Evolutionary conservation across 306 rosid genomes (phyloP), one percentile per base, ranked within the genome.

Genomic region (Psophocarpus tetragonolobus): DNA sequence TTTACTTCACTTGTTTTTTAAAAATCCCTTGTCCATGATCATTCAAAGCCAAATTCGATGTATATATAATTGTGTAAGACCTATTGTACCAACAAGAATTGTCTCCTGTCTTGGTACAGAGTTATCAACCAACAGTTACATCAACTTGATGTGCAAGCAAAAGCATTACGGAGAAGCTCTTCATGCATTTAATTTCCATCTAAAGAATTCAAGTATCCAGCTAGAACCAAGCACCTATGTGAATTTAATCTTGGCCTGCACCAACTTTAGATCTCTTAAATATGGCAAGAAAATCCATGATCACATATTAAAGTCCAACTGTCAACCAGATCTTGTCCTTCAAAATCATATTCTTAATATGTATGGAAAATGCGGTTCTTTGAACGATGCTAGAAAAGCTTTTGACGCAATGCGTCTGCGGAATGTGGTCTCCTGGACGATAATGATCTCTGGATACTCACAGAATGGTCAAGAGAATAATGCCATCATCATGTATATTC

Each of bases 341-440:
- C 79, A 85, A 65, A 93, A 91, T 81, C 94, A 88, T 74, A 74
- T 93, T 65, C 79, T 89, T 45, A 89, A 84, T 69, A 89, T 89
- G 97, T 89, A 89, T 66, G 90, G 92, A 54, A 93, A 89, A 82
- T 93, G 96, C 62, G 91, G 92, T 76, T 93, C 96, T 18, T 53
- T 82, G 80, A 82, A 68, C 45, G 94, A 93, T 77, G 96, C 93
- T 36, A 60, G 87, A 73, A 81, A 88, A 73, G 84, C 81, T 27
- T 93, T 93, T 68, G 90, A 91, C 39, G 57, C 74, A 85, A 93
- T 93, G 97, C 83, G 78, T 45, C 82, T 66, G 41, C 81, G 81
- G 73, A 92, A 89, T 79, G 88, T 82, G 51, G 87, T 92, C 45
- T 88, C 97, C 75, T 92, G 96, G 97, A 92, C 97, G 80, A 87